These are phyloP conservation scores for Boletus rubropictus DNA, from an alignment of 768 basidiomycete species.

Conservation along the genomic window DNA sequence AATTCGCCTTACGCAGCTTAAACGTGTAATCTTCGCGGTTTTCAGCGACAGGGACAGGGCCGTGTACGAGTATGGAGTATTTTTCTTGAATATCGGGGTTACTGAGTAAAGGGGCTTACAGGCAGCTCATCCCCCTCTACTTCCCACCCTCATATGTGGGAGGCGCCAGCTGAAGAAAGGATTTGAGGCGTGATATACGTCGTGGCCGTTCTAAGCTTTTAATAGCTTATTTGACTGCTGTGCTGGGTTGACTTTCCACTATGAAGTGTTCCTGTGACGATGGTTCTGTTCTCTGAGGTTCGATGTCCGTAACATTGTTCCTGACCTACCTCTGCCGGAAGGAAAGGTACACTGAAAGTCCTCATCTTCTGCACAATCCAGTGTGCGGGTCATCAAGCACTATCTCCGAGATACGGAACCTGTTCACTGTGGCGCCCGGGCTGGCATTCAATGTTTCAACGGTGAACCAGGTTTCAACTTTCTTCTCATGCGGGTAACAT, in stretches of 20 bases:
- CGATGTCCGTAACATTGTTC: neutral
- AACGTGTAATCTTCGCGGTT: slow-evolving; percentile 70
- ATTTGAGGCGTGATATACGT: neutral
- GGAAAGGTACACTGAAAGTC: neutral
- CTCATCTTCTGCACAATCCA: neutral
- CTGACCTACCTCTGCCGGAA: neutral
- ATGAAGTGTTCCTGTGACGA: neutral
- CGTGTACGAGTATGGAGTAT: slow-evolving; percentile 55
- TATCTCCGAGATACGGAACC: no score
- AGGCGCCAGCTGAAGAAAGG: neutral
- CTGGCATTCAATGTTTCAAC: neutral
- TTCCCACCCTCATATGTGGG: slow-evolving; percentile 40
- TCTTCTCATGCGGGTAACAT: neutral
- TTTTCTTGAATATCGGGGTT: neutral
- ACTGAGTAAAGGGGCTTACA: slow-evolving; percentile 10
- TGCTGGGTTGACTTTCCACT: neutral
- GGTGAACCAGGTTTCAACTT: neutral
- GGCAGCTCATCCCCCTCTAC: slow-evolving; percentile 54
- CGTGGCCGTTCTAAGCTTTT: neutral
- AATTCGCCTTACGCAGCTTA: slow-evolving; percentile 38
- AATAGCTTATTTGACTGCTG: neutral
- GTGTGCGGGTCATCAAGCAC: no score
- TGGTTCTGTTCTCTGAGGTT: neutral
- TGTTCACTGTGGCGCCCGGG: no score
- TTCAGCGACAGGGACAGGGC: slow-evolving; percentile 58